Evolutionary conservation across 441 rosid species (phyloP).

Genomic region (Eutrema salsugineum): DNA sequence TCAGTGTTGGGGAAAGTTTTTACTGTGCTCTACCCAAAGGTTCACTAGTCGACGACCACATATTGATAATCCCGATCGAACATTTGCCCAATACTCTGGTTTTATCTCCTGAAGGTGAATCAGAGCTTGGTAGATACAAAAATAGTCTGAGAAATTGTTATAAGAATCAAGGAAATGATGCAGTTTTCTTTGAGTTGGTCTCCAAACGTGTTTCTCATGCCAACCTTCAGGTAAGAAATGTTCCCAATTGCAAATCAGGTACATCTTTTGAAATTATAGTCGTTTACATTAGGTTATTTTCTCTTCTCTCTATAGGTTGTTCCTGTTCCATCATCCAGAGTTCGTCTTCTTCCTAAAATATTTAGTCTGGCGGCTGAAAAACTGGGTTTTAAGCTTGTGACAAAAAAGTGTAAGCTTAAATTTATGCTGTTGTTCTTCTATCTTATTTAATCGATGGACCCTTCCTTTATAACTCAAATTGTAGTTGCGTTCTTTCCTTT

Average conservation of each 20-base stretch:
- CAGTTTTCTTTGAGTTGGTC: slow-evolving; percentile 83
- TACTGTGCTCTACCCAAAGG: slow-evolving; percentile 93
- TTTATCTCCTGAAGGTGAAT: slow-evolving; percentile 51
- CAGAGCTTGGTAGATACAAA: slow-evolving; percentile 61
- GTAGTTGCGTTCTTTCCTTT: not conserved
- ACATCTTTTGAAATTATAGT: not conserved
- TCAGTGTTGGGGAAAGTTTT: slow-evolving; percentile 73
- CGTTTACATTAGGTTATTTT: not conserved
- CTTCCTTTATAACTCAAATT: not conserved
- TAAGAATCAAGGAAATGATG: slow-evolving; percentile 59
- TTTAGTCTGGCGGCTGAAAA: slow-evolving; percentile 84
- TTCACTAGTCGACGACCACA: slow-evolving; percentile 76
- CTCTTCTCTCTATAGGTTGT: slow-evolving; percentile 41
- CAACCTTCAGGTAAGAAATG: slow-evolving; percentile 73
- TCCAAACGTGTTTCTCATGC: slow-evolving; percentile 82
- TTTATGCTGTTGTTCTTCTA: not conserved
- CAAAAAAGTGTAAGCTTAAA: slow-evolving; percentile 54
- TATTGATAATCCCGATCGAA: slow-evolving; percentile 72
- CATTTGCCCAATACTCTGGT: slow-evolving; percentile 74
- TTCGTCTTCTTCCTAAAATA: slow-evolving; percentile 55
- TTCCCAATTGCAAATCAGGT: not conserved
- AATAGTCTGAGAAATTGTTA: slow-evolving; percentile 59
- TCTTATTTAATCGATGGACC: not conserved
- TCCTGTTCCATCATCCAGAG: slow-evolving; percentile 81
- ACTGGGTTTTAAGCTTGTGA: slow-evolving; percentile 71